Percentiles rank a stretch among this genome's conserved stretches.
These are phyloP conservation scores for Microbotryum lychnidis-dioicae DNA, from an alignment of 1,284 basidiomycete species.

Conservation along the genomic window DNA sequence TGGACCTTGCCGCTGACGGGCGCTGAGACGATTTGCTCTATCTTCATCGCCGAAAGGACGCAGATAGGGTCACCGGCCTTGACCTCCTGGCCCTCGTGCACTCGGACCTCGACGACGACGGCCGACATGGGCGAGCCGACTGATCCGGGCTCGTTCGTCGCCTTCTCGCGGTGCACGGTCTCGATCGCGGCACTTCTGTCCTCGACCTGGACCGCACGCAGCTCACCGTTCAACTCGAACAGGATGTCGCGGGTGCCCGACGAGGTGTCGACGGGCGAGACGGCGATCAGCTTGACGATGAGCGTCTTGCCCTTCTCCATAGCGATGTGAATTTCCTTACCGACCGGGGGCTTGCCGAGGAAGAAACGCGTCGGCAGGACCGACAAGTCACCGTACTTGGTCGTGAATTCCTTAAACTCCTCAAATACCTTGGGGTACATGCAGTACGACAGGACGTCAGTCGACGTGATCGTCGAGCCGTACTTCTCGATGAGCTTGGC, in stretches of 20 bases:
- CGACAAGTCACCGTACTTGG: conserved; percentile 93
- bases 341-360: conserved; percentile 80
- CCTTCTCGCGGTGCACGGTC: conserved; percentile 87
- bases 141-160: conserved; percentile 83
- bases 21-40: conserved; percentile 92
- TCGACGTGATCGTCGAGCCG: conserved; percentile 85
- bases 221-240: conserved; percentile 92
- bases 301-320: conserved; percentile 97
- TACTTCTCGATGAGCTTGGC: conserved; percentile 88
- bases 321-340: conserved; percentile 92
- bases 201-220: conserved; percentile 85
- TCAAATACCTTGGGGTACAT: conserved; percentile 98
- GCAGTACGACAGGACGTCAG: conserved; percentile 88
- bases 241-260: conserved; percentile 91
- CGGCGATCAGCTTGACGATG: conserved; percentile 90
- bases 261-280: conserved; percentile 84
- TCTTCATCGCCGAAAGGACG: conserved; percentile 89
- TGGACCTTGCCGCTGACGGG: conserved; percentile 93
- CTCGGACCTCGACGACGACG: conserved; percentile 94
- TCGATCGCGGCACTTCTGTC: conserved; percentile 95
- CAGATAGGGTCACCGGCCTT: conserved; percentile 84
- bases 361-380: conserved; percentile 95
- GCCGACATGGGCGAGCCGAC: conserved; percentile 68
- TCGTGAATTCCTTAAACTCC: conserved; percentile 88
- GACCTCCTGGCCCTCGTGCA: conserved; percentile 92